These are phyloP conservation scores for Aureobasidium lini DNA, from an alignment of 2,329 filamentous ascomycete species.

Conservation along the genomic window DNA sequence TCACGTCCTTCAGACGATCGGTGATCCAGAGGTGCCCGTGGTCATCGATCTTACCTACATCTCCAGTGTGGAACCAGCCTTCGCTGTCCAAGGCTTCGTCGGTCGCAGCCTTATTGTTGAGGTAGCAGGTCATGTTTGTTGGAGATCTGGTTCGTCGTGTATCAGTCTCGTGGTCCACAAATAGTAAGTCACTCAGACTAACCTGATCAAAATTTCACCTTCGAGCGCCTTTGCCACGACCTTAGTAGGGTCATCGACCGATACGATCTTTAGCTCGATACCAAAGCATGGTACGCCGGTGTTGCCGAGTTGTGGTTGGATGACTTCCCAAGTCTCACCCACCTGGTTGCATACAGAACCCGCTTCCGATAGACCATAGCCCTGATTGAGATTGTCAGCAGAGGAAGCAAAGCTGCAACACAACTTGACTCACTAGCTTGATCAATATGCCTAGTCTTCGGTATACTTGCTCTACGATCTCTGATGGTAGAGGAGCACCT, in stretches of 20 bases:
- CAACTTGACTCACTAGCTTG: constrained; percentile 20
- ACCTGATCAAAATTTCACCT: constrained; percentile 19
- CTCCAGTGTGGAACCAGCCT: constrained; percentile 30
- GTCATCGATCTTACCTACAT: constrained; percentile 28
- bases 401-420: constrained; percentile 15
- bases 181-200: neutral
- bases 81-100: constrained; percentile 18
- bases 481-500: constrained; percentile 39
- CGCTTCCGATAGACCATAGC: constrained; percentile 9
- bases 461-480: constrained; percentile 11
- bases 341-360: constrained; percentile 10
- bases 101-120: constrained; percentile 25
- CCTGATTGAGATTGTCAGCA: constrained; percentile 12
- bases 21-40: constrained; percentile 27
- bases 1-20: constrained; percentile 30
- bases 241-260: constrained; percentile 21
- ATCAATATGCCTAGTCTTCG: constrained; percentile 9
- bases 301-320: constrained; percentile 12
- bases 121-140: constrained; percentile 22
- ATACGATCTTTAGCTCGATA: constrained; percentile 11
- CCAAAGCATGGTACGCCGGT: constrained; percentile 8
- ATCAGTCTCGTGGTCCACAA: neutral
- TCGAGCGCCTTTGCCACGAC: constrained; percentile 24
- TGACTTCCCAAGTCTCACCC: constrained; percentile 9
- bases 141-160: constrained; percentile 20